Conservation (phyloP, 2,329 filamentous ascomycete species). For the Ophiostoma ulmi region DNA sequence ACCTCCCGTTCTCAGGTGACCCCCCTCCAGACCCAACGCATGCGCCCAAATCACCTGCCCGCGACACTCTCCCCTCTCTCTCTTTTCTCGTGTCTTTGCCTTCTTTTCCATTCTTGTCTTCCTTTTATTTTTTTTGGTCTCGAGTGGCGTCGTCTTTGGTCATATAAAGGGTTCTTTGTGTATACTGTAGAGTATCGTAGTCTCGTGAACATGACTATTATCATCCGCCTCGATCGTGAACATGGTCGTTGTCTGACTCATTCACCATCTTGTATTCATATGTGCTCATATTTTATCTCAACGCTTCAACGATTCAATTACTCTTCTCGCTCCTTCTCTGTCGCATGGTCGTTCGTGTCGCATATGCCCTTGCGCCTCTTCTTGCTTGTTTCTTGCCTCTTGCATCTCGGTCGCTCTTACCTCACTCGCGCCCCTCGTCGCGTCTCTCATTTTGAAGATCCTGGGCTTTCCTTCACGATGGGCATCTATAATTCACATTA, state of each 20-base stretch:
- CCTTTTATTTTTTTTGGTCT: background rate
- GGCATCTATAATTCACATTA: background rate
- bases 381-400: background rate
- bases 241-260: conserved; percentile 1
- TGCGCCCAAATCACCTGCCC: conserved; percentile 25
- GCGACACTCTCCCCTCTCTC: conserved; percentile 25
- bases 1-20: conserved; percentile 9
- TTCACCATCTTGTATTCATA: background rate
- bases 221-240: background rate
- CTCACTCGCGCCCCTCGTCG: background rate
- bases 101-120: background rate
- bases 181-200: background rate
- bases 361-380: background rate
- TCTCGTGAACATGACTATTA: background rate
- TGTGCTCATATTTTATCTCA: background rate
- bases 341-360: too few species aligned
- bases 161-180: background rate
- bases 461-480: background rate
- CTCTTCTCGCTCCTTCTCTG: too few species aligned
- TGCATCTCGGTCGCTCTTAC: background rate
- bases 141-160: background rate
- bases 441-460: too few species aligned
- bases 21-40: background rate
- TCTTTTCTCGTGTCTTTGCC: conserved; percentile 21
- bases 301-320: too few species aligned